Percentiles rank a stretch among this genome's conserved stretches.
phyloP scores from a whole-genome alignment of 228 moss, liverwort and hornwort genomes.

The Sphagnum magellanicum region DNA sequence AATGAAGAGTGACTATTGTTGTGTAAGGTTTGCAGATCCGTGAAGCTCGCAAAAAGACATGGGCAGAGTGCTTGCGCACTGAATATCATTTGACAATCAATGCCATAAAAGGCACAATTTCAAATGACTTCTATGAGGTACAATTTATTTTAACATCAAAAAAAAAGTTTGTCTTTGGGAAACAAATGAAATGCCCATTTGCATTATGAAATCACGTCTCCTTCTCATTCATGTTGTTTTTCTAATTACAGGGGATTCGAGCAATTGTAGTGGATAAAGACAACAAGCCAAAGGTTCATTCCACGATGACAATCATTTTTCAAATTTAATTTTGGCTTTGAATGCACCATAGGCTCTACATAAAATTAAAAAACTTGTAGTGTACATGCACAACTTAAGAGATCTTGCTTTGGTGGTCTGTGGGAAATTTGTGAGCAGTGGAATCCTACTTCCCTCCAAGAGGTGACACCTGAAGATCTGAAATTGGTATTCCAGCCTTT shows the following conservation, averaged over 20 bases:
- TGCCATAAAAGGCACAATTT: constrained; percentile 52
- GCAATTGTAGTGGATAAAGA: constrained; percentile 88
- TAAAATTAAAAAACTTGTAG: neutral
- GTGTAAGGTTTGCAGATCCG: constrained; percentile 40
- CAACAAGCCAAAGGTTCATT: constrained; percentile 65
- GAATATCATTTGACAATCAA: constrained; percentile 82
- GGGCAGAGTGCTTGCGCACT: constrained; percentile 45
- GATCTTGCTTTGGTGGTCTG: neutral
- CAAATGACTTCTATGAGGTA: constrained; percentile 90
- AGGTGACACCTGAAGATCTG: constrained; percentile 29
- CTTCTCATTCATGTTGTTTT: too few species aligned
- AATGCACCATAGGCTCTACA: too few species aligned
- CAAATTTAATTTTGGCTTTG: too few species aligned
- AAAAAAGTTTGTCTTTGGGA: too few species aligned
- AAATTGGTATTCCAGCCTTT: constrained; percentile 44
- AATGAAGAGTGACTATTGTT: too few species aligned
- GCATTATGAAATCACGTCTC: too few species aligned
- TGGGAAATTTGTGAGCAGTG: constrained; percentile 19
- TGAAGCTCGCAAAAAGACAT: constrained; percentile 40
- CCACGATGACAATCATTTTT: neutral
- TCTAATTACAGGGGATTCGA: constrained; percentile 70
- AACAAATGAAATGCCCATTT: too few species aligned
- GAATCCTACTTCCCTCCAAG: constrained; percentile 33
- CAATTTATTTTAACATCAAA: neutral
- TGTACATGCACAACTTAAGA: neutral